Evolutionary conservation across 305 asterid species (phyloP).

Genomic region (Solanum hybrid): DNA sequence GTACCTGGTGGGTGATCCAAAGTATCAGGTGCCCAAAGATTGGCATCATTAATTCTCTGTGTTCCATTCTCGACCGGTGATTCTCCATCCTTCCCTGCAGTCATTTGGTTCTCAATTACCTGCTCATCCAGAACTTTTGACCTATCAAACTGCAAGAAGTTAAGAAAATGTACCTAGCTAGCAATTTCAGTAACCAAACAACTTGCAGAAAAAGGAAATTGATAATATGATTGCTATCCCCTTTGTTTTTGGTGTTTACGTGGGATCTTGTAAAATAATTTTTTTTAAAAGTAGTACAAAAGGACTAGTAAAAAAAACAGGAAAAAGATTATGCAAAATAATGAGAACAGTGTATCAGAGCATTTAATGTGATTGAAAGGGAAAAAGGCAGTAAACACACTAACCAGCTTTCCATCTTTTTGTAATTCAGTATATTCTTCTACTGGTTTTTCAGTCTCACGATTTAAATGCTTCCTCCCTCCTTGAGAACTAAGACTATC

Average conservation of each 20-base stretch:
- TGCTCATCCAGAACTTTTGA: slow-evolving; percentile 17
- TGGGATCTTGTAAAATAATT: neutral
- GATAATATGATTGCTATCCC: neutral
- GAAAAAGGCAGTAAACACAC: slow-evolving; percentile 19
- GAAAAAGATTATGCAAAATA: neutral
- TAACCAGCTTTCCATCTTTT: slow-evolving; percentile 47
- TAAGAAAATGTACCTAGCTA: slow-evolving; percentile 11
- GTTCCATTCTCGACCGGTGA: slow-evolving; percentile 22
- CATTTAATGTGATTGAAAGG: neutral
- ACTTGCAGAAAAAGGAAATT: neutral
- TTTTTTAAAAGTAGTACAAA: neutral
- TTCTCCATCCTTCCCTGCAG: slow-evolving; percentile 30
- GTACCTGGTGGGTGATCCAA: slow-evolving; percentile 56
- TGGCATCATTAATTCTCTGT: slow-evolving; percentile 24
- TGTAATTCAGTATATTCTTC: slow-evolving; percentile 24
- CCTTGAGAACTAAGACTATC: slow-evolving; percentile 15
- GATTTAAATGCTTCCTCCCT: slow-evolving; percentile 19
- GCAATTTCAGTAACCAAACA: slow-evolving; percentile 1
- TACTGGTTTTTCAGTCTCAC: slow-evolving; percentile 8
- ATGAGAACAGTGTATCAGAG: neutral
- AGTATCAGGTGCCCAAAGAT: slow-evolving; percentile 53
- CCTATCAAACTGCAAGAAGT: slow-evolving; percentile 31
- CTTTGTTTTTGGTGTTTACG: neutral
- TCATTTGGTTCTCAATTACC: slow-evolving; percentile 17
- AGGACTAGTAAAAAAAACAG: neutral